Percentiles rank a stretch among this genome's conserved stretches.
phyloP scores from a whole-genome alignment of 2,329 filamentous ascomycete genomes.

The Botrytis fragariae region DNA sequence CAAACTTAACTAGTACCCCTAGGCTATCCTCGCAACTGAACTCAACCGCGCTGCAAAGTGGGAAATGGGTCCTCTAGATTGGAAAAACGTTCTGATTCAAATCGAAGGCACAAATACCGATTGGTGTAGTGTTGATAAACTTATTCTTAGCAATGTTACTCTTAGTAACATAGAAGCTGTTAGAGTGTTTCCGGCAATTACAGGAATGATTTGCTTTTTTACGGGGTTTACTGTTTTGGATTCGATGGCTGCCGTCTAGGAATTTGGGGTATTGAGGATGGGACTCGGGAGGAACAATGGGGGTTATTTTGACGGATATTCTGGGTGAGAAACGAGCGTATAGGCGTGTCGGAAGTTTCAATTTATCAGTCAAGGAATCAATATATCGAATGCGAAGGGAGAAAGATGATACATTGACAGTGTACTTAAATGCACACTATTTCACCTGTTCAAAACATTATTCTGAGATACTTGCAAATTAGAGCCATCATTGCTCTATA shows the following conservation, averaged over 20 bases:
- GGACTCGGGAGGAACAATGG: no score
- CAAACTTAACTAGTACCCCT: neutral
- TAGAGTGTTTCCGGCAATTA: neutral
- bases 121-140: neutral
- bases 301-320: neutral
- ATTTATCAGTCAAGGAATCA: neutral
- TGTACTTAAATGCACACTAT: neutral
- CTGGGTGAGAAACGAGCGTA: no score
- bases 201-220: neutral
- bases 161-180: neutral
- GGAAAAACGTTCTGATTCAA: neutral
- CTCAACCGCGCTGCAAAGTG: neutral
- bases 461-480: no score
- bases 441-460: no score
- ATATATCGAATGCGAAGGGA: neutral
- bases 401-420: neutral
- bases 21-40: neutral
- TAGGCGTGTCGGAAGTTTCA: no score
- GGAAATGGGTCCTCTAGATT: neutral
- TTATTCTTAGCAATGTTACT: neutral
- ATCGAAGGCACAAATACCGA: neutral
- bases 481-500: no score
- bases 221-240: neutral
- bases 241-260: neutral
- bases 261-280: no score